Evolutionary conservation across 495 filamentous ascomycete genomes (phyloP), one percentile per base, ranked within the genome.

Genomic region (Niebla homalea): DNA sequence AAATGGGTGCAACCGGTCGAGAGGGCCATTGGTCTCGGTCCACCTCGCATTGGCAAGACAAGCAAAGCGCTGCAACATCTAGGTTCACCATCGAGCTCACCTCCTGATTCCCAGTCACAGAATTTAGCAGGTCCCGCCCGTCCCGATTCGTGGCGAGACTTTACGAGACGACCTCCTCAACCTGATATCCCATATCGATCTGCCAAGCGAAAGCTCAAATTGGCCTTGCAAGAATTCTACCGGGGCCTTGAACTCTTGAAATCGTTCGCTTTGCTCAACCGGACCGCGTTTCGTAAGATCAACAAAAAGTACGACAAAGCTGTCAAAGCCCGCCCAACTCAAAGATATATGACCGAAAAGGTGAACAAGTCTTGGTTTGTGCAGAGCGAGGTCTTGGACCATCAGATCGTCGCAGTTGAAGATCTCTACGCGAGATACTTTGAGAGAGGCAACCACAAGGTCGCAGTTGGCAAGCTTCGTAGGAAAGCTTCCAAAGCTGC

Each of bases 281-380:
- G 84, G 43, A 92, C 86, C 2, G 93, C 88, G 1, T 96, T 97
- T 52, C 84, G 89, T 7, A 98, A 98, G 63, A 89, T 98, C 60
- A 97, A 92, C 65, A 98, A 98, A 67, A 98, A 98, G 67, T 96
- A 89, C 58, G 89, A 98, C 69, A 97, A 97, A 64, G 76, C 80
- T 5, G 76, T 87, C 46, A 78, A 90, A 54, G 78, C 87, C 43
- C 77, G 81, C 22, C 84, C 85, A 2, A 76, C 83, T 7, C 73
- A 82, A 55, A 74, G 84, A 29, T 97, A 89, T 61, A 89, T 94
- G 86, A 81, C 80, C 10, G 92, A 95, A 54, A 89, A 87, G 60
- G 85, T 97, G 48, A 89, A 89, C 68, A 84, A 84, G 55, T 77
- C 88, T 10, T 86, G 82, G 72, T 98, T 96, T 60, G 90, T 93